Percentiles rank a stretch among this genome's conserved stretches.
phyloP scores from a whole-genome alignment of 805 yeast species.

The Tetrapisispora namnaoensis region DNA sequence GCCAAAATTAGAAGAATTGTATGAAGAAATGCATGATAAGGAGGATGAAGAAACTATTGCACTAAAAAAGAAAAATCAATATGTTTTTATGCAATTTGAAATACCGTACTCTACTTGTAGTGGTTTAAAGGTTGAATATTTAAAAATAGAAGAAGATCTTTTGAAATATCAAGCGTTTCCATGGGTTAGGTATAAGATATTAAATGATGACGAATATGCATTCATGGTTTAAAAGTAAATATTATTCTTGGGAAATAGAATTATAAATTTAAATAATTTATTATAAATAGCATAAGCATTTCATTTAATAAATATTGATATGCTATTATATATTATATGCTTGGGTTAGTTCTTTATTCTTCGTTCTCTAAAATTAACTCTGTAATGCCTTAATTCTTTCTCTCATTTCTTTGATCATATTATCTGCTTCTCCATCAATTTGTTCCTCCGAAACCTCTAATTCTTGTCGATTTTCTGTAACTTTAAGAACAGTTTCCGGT shows the following conservation, averaged over 20 bases:
- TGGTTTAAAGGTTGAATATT: conserved; percentile 55
- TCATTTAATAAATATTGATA: background rate
- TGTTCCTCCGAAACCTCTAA: conserved; percentile 34
- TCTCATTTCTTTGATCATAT: conserved; percentile 75
- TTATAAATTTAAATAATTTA: background rate
- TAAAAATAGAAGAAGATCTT: conserved; percentile 55
- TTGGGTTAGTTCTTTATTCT: background rate
- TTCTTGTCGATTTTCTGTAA: conserved; percentile 15
- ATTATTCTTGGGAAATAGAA: background rate
- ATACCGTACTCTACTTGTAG: conserved; percentile 57
- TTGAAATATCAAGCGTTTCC: conserved; percentile 62
- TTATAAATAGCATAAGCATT: background rate
- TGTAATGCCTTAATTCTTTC: conserved; percentile 82
- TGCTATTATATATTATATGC: no score
- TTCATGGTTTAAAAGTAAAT: conserved; percentile 10
- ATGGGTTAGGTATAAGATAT: conserved; percentile 58
- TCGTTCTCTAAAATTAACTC: conserved; percentile 2
- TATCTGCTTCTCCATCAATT: conserved; percentile 57
- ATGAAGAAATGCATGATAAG: conserved; percentile 23
- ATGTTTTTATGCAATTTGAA: conserved; percentile 46
- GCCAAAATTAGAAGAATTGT: conserved; percentile 26
- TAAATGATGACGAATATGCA: conserved; percentile 33
- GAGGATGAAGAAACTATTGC: conserved; percentile 1
- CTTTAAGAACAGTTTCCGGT: conserved; percentile 17
- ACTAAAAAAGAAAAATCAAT: conserved; percentile 11